Percentiles rank a stretch among this genome's conserved stretches.
Conservation (phyloP, 164 flowering plant genomes). For the Stephania yunnanensis region DNA sequence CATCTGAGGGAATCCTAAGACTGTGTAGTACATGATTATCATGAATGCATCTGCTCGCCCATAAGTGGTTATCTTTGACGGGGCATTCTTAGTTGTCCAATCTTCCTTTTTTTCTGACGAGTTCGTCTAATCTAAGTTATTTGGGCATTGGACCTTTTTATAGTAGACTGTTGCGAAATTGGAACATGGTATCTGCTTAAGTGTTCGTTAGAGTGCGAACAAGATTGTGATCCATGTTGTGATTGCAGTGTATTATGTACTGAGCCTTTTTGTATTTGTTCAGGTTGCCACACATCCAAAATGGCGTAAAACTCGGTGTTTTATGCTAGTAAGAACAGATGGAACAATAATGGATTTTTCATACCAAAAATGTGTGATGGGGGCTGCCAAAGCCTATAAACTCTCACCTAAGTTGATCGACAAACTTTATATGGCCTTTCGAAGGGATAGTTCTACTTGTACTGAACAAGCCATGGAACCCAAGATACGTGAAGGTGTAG, state of each 20-base stretch:
- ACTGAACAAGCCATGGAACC: background rate
- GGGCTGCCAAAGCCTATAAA: conserved; percentile 31
- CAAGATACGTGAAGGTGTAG: background rate
- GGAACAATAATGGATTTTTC: conserved; percentile 79
- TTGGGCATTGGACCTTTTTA: no score
- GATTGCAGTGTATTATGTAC: background rate
- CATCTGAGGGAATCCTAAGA: no score
- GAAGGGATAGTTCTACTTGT: background rate
- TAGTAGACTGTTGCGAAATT: no score
- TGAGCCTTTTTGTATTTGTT: background rate
- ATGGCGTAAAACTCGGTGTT: conserved; percentile 48
- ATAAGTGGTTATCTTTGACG: background rate
- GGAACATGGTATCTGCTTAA: background rate
- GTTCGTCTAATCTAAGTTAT: no score
- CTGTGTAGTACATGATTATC: no score
- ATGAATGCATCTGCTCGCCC: no score
- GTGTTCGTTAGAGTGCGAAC: background rate
- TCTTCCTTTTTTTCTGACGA: no score
- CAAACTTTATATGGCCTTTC: background rate
- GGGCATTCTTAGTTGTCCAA: background rate
- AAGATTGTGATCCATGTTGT: background rate
- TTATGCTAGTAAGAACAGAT: conserved; percentile 50
- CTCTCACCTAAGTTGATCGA: background rate
- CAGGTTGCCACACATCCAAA: conserved; percentile 57
- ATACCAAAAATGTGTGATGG: conserved; percentile 64